Evolutionary conservation across 805 yeast genomes (phyloP), one percentile per base, ranked within the genome.

Genomic region (Geotrichum ghanense): DNA sequence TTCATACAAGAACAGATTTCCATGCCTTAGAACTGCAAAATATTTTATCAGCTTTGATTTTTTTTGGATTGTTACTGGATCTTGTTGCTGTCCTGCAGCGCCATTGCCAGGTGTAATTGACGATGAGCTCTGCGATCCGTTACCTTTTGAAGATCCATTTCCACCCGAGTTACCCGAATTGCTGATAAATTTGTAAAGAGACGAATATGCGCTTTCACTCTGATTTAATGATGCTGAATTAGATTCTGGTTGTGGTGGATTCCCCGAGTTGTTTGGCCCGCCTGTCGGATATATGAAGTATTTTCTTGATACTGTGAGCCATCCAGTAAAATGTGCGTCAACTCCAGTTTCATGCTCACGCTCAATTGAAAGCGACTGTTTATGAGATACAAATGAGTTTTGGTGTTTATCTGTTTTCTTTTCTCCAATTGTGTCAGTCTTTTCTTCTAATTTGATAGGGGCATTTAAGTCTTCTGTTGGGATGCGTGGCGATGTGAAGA

Each of bases 251-350:
- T 42, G 46, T 2, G 58, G 58, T 17, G 56, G 57, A 22, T 47
- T 54, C 41, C 51, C 43, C 12, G 47, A 41, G 50, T 62, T 67
- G 48, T 68, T 69, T 34, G 68, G 55, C 53, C 52, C 59, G 45
- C 51, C 58, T 39, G 56, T 54, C 54, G 82, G 57, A 63, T 74
- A 68, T 48, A 72, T 67, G 64, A 82, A 71, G 59, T 81, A 84
- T 53, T 83, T 90, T 50, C 78, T 79, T 0, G 95, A 83, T n/a
- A 89, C 89, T 2, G 82, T 76, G 1, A 87, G 65, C 95, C 94
- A 85, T 6, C 95, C 95, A 9, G 76, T 67, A 58, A 50, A 54
- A 47, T 76, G 53, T 0, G 86, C 74, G 22, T 78, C 76, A 1
- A 82, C 75, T 2, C 92, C 94, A 0, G 75, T 61, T n/a, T 70